Evolutionary conservation across 2,329 filamentous ascomycete species (phyloP).

Genomic region (Penicillium occitanis): DNA sequence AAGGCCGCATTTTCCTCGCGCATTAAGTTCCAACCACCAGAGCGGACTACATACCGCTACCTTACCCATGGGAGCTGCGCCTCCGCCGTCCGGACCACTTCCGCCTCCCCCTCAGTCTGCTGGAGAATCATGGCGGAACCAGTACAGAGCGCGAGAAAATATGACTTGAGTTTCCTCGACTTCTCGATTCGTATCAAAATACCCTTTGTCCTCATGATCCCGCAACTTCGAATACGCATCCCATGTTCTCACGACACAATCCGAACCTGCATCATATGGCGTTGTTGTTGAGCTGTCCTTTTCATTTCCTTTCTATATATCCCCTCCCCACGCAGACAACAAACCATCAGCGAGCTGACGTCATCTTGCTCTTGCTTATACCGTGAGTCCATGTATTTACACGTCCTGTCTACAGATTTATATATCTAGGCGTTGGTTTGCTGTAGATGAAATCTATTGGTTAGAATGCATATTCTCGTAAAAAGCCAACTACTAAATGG

Average conservation of each 20-base stretch:
- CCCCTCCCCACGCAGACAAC: neutral
- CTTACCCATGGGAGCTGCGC: constrained; percentile 62
- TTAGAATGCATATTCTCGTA: neutral
- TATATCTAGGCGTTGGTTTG: constrained; percentile 15
- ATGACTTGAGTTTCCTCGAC: constrained; percentile 12
- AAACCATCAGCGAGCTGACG: neutral
- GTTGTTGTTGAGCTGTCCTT: constrained; percentile 13
- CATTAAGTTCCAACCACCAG: constrained; percentile 39
- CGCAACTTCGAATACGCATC: constrained; percentile 4
- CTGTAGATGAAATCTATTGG: constrained; percentile 15
- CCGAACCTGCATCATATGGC: constrained; percentile 21
- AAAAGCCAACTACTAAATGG: neutral
- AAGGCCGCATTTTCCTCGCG: constrained; percentile 42
- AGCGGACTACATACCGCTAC: constrained; percentile 54
- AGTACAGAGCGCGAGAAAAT: constrained; percentile 21
- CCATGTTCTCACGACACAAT: neutral
- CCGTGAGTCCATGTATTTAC: constrained; percentile 5
- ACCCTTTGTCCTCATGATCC: neutral
- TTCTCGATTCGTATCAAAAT: neutral
- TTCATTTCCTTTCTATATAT: constrained; percentile 1
- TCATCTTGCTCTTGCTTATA: constrained; percentile 1
- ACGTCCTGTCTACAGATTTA: constrained; percentile 9
- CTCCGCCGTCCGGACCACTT: constrained; percentile 57
- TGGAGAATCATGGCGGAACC: constrained; percentile 20
- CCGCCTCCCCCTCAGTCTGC: constrained; percentile 57